Conservation (phyloP, 2,329 filamentous ascomycete species). For the Penicillium nordicum region DNA sequence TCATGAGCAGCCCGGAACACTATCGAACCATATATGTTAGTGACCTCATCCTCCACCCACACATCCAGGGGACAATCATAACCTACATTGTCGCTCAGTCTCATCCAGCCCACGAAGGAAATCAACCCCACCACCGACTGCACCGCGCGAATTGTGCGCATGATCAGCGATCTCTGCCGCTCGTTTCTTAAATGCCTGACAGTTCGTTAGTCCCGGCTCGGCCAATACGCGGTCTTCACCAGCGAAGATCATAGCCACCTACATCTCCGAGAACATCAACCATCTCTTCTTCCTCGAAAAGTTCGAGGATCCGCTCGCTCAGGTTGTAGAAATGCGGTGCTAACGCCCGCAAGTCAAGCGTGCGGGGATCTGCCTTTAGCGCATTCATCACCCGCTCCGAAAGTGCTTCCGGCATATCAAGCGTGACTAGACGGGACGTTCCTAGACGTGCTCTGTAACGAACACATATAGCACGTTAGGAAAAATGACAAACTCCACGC, state of each 20-base stretch:
- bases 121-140: conserved; percentile 65
- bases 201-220: not conserved
- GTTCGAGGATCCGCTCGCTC: conserved; percentile 77
- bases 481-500: not conserved
- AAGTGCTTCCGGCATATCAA: conserved; percentile 77
- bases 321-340: conserved; percentile 86
- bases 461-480: not conserved
- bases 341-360: conserved; percentile 77
- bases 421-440: conserved; percentile 63
- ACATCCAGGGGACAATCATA: not conserved
- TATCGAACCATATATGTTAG: conserved; percentile 25
- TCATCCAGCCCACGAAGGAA: conserved; percentile 88
- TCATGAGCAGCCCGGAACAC: conserved; percentile 74
- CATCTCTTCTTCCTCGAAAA: conserved; percentile 86
- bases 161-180: conserved; percentile 83
- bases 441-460: conserved; percentile 40
- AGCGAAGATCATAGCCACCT: conserved; percentile 9
- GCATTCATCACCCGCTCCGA: conserved; percentile 80
- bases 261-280: conserved; percentile 63
- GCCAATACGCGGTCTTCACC: not conserved
- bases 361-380: conserved; percentile 81
- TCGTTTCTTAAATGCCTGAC: conserved; percentile 73
- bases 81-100: conserved; percentile 67
- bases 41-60: not conserved
- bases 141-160: conserved; percentile 77